Base-by-base conservation (phyloP, 495 filamentous ascomycete species). In the Rhypophila decipiens region DNA sequence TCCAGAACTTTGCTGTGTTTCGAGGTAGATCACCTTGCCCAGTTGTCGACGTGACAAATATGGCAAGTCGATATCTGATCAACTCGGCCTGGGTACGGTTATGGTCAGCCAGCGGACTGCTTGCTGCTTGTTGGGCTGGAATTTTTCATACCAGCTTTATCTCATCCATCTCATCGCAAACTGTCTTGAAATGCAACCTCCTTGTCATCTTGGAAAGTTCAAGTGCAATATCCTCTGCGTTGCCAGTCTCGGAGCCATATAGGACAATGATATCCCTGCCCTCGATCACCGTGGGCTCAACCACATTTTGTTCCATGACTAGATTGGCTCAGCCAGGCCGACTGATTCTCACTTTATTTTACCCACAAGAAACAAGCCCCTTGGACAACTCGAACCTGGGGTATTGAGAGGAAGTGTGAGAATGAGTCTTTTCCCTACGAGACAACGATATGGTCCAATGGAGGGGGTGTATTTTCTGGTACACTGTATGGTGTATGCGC, bases 161-260 rank as follows among this genome's bases (percentile, higher is more conserved):
- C 49, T 70, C 73, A 59, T 96, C 82, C 75, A 96, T 76, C 55
- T 88, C 85, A 31, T 78, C 72, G 18, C 94, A 83, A 37, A 77
- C 71, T 5, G 87, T 85, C 42, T 70, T 57, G 61, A 96, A 96
- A 57, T 80, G 87, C 20, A 95, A 71, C 9, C 90, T 77, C 64
- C 89, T 79, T 9, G 77, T 65, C 53, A 86, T 53, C 20, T 81
- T 74, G 17, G 84, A 87, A 43, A 97, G 66, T 67, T 96, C 88
- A 49, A 86, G 80, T 3, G 94, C 90, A 36, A 88, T 78, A 53
- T 97, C 93, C 58, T 93, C 84, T 29, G 87, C 82, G 57, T 90
- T 97, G 36, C 94, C 93, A 0, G 90, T 96, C 68, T 99, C 94
- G 15, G 90, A 88, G 24, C 88, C 94, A 71, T 96, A 97, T 33